Evolutionary conservation across 768 basidiomycete genomes (phyloP).

Genomic region (Cyclocybe aegerita): DNA sequence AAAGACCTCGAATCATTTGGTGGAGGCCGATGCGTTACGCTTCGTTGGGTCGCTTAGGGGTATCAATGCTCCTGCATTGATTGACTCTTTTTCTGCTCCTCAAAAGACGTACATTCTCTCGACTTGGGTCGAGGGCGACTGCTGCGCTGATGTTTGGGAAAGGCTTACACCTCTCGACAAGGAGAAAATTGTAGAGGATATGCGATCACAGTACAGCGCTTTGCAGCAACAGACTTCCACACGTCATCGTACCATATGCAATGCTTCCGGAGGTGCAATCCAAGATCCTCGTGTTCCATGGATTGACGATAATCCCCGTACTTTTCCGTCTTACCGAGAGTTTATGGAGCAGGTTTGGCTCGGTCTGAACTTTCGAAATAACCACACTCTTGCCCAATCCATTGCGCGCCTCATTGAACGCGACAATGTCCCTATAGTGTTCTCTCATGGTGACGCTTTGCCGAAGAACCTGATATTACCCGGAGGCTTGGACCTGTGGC

Average conservation of each 20-base stretch:
- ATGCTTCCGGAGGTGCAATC: neutral
- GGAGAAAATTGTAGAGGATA: neutral
- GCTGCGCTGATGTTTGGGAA: neutral
- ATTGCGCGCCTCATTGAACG: neutral
- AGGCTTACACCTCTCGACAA: neutral
- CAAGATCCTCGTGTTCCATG: neutral
- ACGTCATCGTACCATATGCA: neutral
- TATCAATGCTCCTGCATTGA: neutral
- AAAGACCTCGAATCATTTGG: neutral
- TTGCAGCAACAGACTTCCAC: neutral
- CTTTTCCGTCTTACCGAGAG: neutral
- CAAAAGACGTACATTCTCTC: conserved; percentile 1
- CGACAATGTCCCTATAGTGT: neutral
- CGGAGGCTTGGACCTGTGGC: conserved; percentile 2
- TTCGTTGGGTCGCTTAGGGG: neutral
- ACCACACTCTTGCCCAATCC: neutral
- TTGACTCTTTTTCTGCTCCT: neutral
- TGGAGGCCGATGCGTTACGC: neutral
- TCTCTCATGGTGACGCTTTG: conserved; percentile 3
- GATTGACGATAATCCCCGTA: neutral
- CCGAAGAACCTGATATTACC: conserved; percentile 6
- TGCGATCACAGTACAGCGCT: neutral
- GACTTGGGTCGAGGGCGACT: neutral
- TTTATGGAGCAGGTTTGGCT: neutral
- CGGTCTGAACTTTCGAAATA: neutral